Percentiles rank a stretch among this genome's conserved stretches.
phyloP scores from a whole-genome alignment of 2,329 filamentous ascomycete genomes.

The Aspergillus texensis region DNA sequence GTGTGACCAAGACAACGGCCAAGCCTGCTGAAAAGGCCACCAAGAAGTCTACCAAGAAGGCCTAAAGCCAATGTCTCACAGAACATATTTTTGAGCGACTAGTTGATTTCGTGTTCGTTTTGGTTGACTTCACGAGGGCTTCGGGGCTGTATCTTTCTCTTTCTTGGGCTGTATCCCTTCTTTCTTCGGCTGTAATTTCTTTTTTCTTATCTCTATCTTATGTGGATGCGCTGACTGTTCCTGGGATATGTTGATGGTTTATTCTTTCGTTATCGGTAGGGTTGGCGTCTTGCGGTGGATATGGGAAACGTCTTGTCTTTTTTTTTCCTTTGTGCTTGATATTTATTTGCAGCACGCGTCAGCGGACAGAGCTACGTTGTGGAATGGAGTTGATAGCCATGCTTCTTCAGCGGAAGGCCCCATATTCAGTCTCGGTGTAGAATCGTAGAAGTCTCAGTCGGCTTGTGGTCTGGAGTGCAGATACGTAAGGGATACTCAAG shows the following conservation, averaged over 20 bases:
- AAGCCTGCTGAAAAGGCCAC: constrained; percentile 49
- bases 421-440: not conserved
- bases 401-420: not conserved
- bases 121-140: constrained; percentile 20
- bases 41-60: constrained; percentile 52
- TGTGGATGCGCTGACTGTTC: constrained; percentile 22
- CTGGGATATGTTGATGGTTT: constrained; percentile 29
- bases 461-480: not conserved
- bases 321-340: constrained; percentile 20
- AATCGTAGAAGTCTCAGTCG: not conserved
- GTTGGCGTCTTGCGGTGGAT: constrained; percentile 42
- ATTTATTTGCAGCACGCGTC: constrained; percentile 18
- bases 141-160: constrained; percentile 12
- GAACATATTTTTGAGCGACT: constrained; percentile 21
- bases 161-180: constrained; percentile 32
- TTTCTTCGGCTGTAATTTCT: constrained; percentile 35
- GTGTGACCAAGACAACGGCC: constrained; percentile 70
- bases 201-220: constrained; percentile 25
- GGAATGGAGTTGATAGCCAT: constrained; percentile 27
- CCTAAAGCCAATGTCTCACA: constrained; percentile 12
- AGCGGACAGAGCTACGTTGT: constrained; percentile 15
- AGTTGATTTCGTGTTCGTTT: constrained; percentile 22
- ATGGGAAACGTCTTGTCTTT: constrained; percentile 30
- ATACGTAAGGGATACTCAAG: not conserved
- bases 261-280: constrained; percentile 30